Conservation (phyloP, 208 protist species). For the Acanthamoeba triangularis region DNA sequence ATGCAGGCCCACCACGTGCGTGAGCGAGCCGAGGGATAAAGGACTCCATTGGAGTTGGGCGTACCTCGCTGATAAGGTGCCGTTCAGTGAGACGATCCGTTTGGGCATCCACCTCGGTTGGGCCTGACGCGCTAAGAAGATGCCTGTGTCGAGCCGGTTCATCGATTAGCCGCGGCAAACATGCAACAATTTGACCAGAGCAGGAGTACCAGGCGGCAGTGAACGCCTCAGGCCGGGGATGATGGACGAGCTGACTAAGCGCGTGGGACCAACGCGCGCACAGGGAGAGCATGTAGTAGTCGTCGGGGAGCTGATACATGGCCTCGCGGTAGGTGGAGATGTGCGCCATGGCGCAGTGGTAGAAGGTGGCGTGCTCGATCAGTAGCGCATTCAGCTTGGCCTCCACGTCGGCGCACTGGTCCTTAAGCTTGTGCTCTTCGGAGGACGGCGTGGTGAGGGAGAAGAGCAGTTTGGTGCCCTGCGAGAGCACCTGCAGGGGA, state of each 20-base stretch:
- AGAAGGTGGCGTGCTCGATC: background rate
- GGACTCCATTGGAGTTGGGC: too few species aligned
- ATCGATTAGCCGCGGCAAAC: background rate
- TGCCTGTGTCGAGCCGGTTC: background rate
- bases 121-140: background rate
- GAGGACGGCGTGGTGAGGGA: conserved; percentile 28
- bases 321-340: conserved; percentile 21
- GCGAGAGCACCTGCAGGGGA: background rate
- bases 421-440: conserved; percentile 23
- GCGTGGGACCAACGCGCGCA: conserved; percentile 36
- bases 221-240: background rate
- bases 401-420: conserved; percentile 48
- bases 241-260: background rate
- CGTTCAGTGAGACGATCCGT: background rate
- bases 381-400: conserved; percentile 11
- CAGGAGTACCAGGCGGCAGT: background rate
- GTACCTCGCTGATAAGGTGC: background rate
- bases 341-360: background rate
- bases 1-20: background rate
- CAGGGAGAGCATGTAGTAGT: conserved; percentile 20
- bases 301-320: background rate
- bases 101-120: background rate
- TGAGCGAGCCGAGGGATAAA: background rate
- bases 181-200: background rate
- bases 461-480: background rate